phyloP scores from a whole-genome alignment of 2,329 filamentous ascomycete genomes.

The Aspergillus flavus region DNA sequence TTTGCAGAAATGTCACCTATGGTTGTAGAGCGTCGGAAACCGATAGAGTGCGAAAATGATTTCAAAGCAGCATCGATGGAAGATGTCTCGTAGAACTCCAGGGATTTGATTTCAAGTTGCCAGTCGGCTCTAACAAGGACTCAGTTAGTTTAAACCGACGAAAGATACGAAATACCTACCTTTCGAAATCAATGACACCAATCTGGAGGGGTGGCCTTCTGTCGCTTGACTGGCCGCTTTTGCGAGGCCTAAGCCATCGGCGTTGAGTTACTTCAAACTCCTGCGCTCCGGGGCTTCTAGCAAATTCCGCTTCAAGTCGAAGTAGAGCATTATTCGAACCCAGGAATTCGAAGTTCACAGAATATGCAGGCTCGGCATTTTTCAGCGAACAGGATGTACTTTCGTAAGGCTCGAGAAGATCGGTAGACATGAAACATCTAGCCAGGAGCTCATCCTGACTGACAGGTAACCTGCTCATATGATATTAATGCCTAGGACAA shows the following conservation, averaged over 20 bases:
- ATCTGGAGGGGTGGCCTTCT: constrained; percentile 37
- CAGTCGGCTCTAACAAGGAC: constrained; percentile 39
- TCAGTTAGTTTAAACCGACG: constrained; percentile 8
- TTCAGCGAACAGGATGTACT: constrained; percentile 23
- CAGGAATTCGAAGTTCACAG: constrained; percentile 46
- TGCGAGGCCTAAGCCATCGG: constrained; percentile 39
- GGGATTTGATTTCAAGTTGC: constrained; percentile 43
- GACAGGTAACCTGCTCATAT: constrained; percentile 26
- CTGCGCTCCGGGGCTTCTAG: constrained; percentile 28
- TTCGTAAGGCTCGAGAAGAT: constrained; percentile 33
- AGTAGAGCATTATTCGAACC: constrained; percentile 32
- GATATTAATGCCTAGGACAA: not conserved
- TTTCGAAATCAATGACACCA: constrained; percentile 40
- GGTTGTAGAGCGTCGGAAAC: constrained; percentile 24
- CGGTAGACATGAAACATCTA: constrained; percentile 30
- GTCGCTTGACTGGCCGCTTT: constrained; percentile 22
- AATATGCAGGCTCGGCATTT: constrained; percentile 35
- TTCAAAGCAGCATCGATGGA: constrained; percentile 31
- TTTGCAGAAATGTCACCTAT: constrained; percentile 26
- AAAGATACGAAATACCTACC: constrained; percentile 24
- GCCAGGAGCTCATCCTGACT: constrained; percentile 30
- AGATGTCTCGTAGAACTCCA: constrained; percentile 38
- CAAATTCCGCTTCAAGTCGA: constrained; percentile 43
- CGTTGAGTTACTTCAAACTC: constrained; percentile 38
- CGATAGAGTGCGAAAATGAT: constrained; percentile 33